Percentiles rank a stretch among this genome's conserved stretches.
These are phyloP conservation scores for Apiospora malaysiana DNA, from an alignment of 2,329 filamentous ascomycete genomes.

Conservation along the genomic window DNA sequence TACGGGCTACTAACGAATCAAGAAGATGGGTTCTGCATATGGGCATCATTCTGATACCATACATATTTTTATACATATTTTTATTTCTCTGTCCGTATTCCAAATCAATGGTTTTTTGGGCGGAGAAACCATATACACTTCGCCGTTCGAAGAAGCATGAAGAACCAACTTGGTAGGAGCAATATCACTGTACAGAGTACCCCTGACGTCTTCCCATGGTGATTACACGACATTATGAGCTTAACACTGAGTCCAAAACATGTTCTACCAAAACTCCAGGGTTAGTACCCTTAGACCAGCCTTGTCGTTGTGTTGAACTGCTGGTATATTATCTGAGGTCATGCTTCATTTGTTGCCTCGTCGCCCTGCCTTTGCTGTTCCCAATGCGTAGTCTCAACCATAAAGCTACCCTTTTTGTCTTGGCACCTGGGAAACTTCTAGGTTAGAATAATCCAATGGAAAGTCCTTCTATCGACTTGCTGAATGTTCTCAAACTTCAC, in stretches of 20 bases:
- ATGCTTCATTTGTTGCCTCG: constrained; percentile 7
- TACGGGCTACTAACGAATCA: not conserved
- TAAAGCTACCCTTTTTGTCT: constrained; percentile 62
- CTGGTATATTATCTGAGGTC: not conserved
- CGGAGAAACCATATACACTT: not conserved
- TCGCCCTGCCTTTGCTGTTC: constrained; percentile 45
- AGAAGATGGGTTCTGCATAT: not conserved
- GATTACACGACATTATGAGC: not conserved
- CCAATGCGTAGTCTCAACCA: constrained; percentile 69
- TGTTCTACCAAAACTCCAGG: not conserved
- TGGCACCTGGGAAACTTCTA: constrained; percentile 53
- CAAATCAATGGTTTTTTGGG: no score
- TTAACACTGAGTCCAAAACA: not conserved
- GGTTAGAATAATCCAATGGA: not conserved
- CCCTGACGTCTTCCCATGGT: no score
- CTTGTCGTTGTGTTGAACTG: not conserved
- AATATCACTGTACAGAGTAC: no score
- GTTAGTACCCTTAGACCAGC: no score
- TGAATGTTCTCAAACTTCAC: not conserved
- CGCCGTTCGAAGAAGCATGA: not conserved
- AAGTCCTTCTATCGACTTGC: not conserved
- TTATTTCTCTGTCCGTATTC: no score
- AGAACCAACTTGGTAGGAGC: not conserved
- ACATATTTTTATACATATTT: no score
- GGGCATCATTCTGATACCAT: no score